Evolutionary conservation across 352 stramenopile species (phyloP).

Genomic region (Aphanomyces euteiches): DNA sequence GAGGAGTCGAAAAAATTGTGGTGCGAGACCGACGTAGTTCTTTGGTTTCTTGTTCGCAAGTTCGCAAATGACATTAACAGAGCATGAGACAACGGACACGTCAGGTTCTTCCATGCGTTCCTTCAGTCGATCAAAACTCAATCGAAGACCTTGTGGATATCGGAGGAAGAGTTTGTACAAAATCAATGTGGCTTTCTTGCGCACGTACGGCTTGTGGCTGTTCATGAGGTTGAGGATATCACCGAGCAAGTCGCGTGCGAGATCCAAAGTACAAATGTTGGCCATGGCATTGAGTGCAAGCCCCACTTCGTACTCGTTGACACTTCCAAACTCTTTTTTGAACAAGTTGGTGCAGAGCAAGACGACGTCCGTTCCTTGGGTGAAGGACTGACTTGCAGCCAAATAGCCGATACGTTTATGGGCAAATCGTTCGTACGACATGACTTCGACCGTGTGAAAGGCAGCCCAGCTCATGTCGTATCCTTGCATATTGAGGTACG

Average conservation of each 20-base stretch:
- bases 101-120: slow-evolving; percentile 94
- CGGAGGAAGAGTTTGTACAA: slow-evolving; percentile 99
- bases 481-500: slow-evolving; percentile 96
- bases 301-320: slow-evolving; percentile 95
- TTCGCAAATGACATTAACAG: slow-evolving; percentile 99
- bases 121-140: slow-evolving; percentile 98
- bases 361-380: slow-evolving; percentile 96
- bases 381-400: slow-evolving; percentile 94
- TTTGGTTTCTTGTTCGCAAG: slow-evolving; percentile 98
- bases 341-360: slow-evolving; percentile 98
- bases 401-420: slow-evolving; percentile 97
- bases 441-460: slow-evolving; percentile 98
- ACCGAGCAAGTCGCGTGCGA: slow-evolving; percentile 91
- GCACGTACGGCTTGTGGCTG: slow-evolving; percentile 94
- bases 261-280: slow-evolving; percentile 98
- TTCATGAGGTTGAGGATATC: slow-evolving; percentile 91
- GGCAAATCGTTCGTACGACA: slow-evolving; percentile 93
- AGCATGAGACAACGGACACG: slow-evolving; percentile 94
- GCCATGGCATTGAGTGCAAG: slow-evolving; percentile 97
- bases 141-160: slow-evolving; percentile 95
- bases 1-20: slow-evolving; percentile 97
- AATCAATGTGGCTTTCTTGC: slow-evolving; percentile 98
- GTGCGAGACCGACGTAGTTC: slow-evolving; percentile 97
- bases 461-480: slow-evolving; percentile 98
- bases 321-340: slow-evolving; percentile 94